Evolutionary conservation across 345 rosid genomes (phyloP).

Genomic region (Syzygium jambos): DNA sequence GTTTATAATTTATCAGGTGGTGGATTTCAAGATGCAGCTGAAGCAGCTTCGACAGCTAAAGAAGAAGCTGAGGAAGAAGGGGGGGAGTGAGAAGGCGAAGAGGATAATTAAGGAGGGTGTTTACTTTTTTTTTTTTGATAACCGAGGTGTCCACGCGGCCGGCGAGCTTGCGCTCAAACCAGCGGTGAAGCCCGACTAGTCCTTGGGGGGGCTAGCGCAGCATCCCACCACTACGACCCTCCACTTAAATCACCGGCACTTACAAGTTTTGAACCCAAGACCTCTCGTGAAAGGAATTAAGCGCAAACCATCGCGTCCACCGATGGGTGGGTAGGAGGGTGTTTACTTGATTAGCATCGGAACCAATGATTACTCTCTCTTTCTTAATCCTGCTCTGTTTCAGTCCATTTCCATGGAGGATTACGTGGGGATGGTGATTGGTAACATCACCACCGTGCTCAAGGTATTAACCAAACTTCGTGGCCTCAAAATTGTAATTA

Average conservation of each 20-base stretch:
- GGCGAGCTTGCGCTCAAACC: too few species aligned
- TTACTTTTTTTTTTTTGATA: too few species aligned
- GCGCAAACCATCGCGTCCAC: too few species aligned
- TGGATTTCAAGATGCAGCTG: slow-evolving; percentile 11
- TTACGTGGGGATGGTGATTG: slow-evolving; percentile 8
- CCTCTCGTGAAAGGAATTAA: too few species aligned
- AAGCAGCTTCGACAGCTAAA: slow-evolving; percentile 1
- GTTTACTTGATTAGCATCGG: slow-evolving; percentile 12
- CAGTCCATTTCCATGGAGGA: background rate
- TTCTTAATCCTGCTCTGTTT: background rate
- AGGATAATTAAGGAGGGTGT: background rate
- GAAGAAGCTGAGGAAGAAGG: background rate
- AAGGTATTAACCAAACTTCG: background rate
- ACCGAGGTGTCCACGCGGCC: too few species aligned
- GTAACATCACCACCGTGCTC: slow-evolving; percentile 10
- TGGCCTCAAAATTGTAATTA: background rate
- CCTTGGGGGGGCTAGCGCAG: too few species aligned
- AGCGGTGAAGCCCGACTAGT: too few species aligned
- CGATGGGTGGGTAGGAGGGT: too few species aligned
- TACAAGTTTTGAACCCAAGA: too few species aligned
- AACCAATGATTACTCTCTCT: slow-evolving; percentile 6
- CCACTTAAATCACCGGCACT: too few species aligned
- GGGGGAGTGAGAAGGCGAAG: background rate
- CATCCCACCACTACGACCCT: too few species aligned
- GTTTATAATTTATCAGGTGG: background rate